A percentile compares a stretch with the other conserved stretches of the same genome.
Evolutionary conservation across 2,329 filamentous ascomycete species (phyloP).

Genomic region (Penicillium sclerotiorum): DNA sequence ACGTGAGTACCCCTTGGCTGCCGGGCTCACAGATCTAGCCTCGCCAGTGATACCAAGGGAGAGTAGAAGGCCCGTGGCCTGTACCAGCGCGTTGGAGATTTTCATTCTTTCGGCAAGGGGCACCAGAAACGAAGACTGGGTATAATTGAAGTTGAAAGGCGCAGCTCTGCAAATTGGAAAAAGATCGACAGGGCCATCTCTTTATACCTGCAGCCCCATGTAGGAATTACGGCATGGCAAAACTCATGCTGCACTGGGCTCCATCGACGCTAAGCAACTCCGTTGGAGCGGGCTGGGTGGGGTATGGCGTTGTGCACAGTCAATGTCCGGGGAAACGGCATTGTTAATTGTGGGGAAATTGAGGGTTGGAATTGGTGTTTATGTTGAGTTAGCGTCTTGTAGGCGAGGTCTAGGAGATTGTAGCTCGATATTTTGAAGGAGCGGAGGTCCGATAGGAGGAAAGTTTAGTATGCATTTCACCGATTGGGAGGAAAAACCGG

Average conservation of each 20-base stretch:
- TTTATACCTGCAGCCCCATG: background rate
- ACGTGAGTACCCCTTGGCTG: slow-evolving; percentile 16
- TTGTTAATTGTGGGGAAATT: slow-evolving; percentile 17
- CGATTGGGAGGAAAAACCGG: slow-evolving; percentile 28
- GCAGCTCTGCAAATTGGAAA: background rate
- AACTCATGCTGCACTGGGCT: background rate
- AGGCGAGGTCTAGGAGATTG: slow-evolving; percentile 12
- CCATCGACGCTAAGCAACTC: background rate
- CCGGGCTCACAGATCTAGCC: slow-evolving; percentile 17
- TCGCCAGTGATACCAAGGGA: slow-evolving; percentile 23
- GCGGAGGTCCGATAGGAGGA: slow-evolving; percentile 24
- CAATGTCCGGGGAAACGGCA: slow-evolving; percentile 22
- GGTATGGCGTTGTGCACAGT: slow-evolving; percentile 6
- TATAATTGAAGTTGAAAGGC: too few relatives aligned
- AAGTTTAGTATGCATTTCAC: slow-evolving; percentile 13
- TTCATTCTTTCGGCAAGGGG: too few relatives aligned
- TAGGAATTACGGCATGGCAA: background rate
- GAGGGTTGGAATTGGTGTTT: background rate
- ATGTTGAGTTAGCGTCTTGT: background rate
- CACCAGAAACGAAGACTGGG: too few relatives aligned
- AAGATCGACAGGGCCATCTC: background rate
- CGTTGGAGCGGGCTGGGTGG: slow-evolving; percentile 1
- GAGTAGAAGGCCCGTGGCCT: slow-evolving; percentile 23
- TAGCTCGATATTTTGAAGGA: slow-evolving; percentile 1
- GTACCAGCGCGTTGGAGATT: slow-evolving; percentile 25